Percentiles rank a stretch among this genome's conserved stretches.
These are phyloP conservation scores for Tripterygium wilfordii DNA, from an alignment of 177 flowering plant species.

Conservation along the genomic window DNA sequence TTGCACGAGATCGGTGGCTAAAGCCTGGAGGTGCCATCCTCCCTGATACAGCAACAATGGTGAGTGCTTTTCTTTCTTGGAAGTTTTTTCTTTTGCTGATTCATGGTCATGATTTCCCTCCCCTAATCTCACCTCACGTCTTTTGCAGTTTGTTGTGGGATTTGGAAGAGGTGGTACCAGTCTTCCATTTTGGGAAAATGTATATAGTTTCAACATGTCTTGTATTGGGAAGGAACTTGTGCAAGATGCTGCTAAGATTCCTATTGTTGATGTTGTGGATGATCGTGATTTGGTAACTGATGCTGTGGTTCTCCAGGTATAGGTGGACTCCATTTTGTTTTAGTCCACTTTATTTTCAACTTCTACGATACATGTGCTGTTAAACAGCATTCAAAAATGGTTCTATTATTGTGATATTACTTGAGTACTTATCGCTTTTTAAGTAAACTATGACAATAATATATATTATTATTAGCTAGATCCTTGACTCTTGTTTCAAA, in stretches of 20 bases:
- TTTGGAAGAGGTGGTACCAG: conserved; percentile 91
- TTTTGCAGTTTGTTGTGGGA: conserved; percentile 78
- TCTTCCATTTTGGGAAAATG: conserved; percentile 95
- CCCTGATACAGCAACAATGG: conserved; percentile 95
- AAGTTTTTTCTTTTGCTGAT: neutral
- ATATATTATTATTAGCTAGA: too few relatives aligned
- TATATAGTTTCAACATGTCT: conserved; percentile 91
- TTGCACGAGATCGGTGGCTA: conserved; percentile 91
- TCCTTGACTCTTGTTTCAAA: too few relatives aligned
- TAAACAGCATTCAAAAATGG: too few relatives aligned
- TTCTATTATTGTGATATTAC: too few relatives aligned
- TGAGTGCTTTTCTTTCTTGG: conserved; percentile 22
- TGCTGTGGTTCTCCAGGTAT: conserved; percentile 72
- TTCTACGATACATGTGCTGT: too few relatives aligned
- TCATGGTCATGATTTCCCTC: neutral
- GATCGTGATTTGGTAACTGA: conserved; percentile 61
- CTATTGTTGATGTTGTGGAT: conserved; percentile 75
- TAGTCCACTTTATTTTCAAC: too few relatives aligned
- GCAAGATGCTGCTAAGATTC: conserved; percentile 66
- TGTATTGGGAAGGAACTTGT: conserved; percentile 72
- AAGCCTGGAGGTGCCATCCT: conserved; percentile 98
- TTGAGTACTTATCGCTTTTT: too few relatives aligned
- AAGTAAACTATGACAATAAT: too few relatives aligned
- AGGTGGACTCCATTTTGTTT: too few relatives aligned
- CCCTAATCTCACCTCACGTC: conserved; percentile 1